Conservation (phyloP, 306 rosid species). For the Canavalia ensiformis region DNA sequence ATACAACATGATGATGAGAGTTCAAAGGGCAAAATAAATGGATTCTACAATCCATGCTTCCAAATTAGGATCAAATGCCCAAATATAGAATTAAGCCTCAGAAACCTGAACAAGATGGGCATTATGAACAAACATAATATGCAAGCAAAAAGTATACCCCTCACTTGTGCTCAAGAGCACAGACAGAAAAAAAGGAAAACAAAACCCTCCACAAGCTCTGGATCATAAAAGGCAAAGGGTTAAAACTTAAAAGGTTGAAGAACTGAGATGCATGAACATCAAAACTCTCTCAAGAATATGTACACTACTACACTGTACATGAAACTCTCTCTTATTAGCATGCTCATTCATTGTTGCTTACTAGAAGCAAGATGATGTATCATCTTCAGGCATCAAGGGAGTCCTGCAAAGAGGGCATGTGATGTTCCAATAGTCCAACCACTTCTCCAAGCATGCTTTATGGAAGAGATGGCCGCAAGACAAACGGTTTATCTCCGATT, state of each 20-base stretch:
- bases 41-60: conserved; percentile 26
- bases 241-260: conserved; percentile 40
- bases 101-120: conserved; percentile 21
- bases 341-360: conserved; percentile 48
- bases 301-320: conserved; percentile 71
- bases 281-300: conserved; percentile 60
- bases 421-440: conserved; percentile 90
- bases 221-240: conserved; percentile 48
- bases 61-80: conserved; percentile 37
- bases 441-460: conserved; percentile 85
- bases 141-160: conserved; percentile 48
- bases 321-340: conserved; percentile 47
- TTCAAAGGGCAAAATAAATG: conserved; percentile 9
- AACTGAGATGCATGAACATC: conserved; percentile 54
- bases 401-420: conserved; percentile 97
- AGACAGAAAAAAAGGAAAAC: conserved; percentile 41
- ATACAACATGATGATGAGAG: conserved; percentile 40
- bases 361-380: conserved; percentile 63
- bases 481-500: conserved; percentile 77
- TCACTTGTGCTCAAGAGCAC: conserved; percentile 43
- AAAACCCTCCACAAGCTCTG: conserved; percentile 47
- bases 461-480: conserved; percentile 92
- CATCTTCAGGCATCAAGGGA: conserved; percentile 76
- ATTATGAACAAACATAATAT: conserved; percentile 46
- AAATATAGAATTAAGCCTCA: conserved; percentile 23